Conservation (phyloP, 225 moss, liverwort and hornwort species). For the Antitrichia curtipendula region DNA sequence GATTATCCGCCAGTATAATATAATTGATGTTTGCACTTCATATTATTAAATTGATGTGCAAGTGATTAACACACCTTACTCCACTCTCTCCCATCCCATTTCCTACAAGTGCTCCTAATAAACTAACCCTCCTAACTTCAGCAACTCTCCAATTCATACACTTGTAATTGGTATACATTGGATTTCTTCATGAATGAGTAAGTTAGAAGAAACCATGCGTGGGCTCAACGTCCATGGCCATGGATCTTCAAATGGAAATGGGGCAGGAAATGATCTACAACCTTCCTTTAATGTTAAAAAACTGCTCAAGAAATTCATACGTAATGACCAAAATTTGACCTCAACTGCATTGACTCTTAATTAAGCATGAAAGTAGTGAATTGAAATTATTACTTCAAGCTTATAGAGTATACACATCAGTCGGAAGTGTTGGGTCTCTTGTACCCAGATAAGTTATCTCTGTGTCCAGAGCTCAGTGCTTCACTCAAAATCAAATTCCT, state of each 20-base stretch:
- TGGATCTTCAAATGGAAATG: neutral
- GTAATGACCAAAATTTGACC: neutral
- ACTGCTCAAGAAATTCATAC: neutral
- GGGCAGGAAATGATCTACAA: neutral
- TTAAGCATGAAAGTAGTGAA: neutral
- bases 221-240: neutral
- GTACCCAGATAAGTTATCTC: too few species aligned
- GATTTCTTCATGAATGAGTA: too few species aligned
- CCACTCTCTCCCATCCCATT: too few species aligned
- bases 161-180: too few species aligned
- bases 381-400: neutral
- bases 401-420: neutral
- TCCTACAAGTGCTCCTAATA: too few species aligned
- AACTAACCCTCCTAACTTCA: too few species aligned
- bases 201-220: neutral
- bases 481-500: too few species aligned
- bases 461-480: too few species aligned
- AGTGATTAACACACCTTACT: too few species aligned
- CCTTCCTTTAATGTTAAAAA: neutral
- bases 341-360: neutral
- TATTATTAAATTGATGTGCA: too few species aligned
- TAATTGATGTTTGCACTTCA: neutral
- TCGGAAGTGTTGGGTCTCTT: neutral
- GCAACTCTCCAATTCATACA: too few species aligned
- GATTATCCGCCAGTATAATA: neutral